A percentile compares a stretch with the other conserved stretches of the same genome.
Evolutionary conservation across 2,329 filamentous ascomycete genomes (phyloP).

Genomic region (Ascochyta clinopodiicola): DNA sequence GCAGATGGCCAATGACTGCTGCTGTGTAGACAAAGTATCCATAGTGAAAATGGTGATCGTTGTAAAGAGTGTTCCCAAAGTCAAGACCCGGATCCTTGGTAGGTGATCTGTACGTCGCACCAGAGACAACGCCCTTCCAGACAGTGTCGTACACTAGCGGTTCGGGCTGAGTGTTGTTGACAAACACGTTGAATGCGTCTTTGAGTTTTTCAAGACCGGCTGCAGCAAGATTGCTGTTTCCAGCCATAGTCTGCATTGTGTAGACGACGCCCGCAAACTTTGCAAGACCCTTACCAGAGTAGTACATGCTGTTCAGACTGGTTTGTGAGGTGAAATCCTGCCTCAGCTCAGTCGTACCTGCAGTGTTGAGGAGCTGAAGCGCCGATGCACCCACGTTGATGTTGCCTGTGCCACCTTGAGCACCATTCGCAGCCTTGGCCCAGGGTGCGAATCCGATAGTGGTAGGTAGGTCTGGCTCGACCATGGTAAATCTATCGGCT

Average conservation of each 20-base stretch:
- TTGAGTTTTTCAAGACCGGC: slow-evolving; percentile 59
- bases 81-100: slow-evolving; percentile 65
- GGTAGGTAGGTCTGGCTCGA: slow-evolving; percentile 71
- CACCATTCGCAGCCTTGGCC: slow-evolving; percentile 58
- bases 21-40: slow-evolving; percentile 92
- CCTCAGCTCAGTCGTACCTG: slow-evolving; percentile 73
- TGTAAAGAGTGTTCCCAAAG: slow-evolving; percentile 91
- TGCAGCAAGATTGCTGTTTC: slow-evolving; percentile 62
- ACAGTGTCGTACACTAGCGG: slow-evolving; percentile 64
- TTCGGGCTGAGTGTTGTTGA: slow-evolving; percentile 54
- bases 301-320: slow-evolving; percentile 92
- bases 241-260: slow-evolving; percentile 62
- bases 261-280: slow-evolving; percentile 56
- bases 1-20: slow-evolving; percentile 82
- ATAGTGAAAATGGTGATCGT: slow-evolving; percentile 71
- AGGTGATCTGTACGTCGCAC: slow-evolving; percentile 65
- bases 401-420: slow-evolving; percentile 46
- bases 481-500: slow-evolving; percentile 66
- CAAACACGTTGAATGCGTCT: slow-evolving; percentile 59
- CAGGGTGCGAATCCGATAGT: slow-evolving; percentile 83
- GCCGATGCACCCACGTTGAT: slow-evolving; percentile 55
- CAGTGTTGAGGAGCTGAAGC: slow-evolving; percentile 64
- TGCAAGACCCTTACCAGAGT: slow-evolving; percentile 67
- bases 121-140: slow-evolving; percentile 86
- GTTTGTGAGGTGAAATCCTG: slow-evolving; percentile 78